phyloP scores from a whole-genome alignment of 345 rosid species.

The Streptanthus diversifolius region DNA sequence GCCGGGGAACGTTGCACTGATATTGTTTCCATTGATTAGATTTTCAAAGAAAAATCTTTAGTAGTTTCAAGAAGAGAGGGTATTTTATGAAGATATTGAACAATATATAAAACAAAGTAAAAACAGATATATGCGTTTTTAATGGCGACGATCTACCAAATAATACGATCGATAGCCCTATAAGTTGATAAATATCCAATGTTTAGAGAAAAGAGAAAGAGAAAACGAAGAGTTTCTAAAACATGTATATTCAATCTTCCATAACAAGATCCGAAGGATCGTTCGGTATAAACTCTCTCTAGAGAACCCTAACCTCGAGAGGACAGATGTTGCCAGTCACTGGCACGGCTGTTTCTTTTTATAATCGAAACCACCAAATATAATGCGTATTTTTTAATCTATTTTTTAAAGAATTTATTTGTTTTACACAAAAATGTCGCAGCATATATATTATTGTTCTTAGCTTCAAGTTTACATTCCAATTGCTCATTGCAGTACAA shows the following conservation, averaged over 20 bases:
- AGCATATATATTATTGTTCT: slow-evolving; percentile 10
- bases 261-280: slow-evolving; percentile 20
- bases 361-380: slow-evolving; percentile 35
- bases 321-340: slow-evolving; percentile 27
- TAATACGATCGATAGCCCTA: slow-evolving; percentile 35
- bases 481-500: slow-evolving; percentile 34
- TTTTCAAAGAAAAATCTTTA: background rate
- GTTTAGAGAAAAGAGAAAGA: background rate
- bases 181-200: background rate
- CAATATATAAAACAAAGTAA: background rate
- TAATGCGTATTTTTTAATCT: background rate
- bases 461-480: slow-evolving; percentile 41
- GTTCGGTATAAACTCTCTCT: slow-evolving; percentile 13
- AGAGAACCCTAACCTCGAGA: slow-evolving; percentile 35
- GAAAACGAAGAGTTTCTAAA: background rate
- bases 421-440: slow-evolving; percentile 27
- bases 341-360: slow-evolving; percentile 34
- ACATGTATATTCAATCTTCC: background rate
- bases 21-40: slow-evolving; percentile 43
- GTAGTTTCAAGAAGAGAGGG: background rate
- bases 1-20: slow-evolving; percentile 35
- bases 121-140: slow-evolving; percentile 1
- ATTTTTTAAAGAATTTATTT: background rate
- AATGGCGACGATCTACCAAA: slow-evolving; percentile 44
- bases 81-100: background rate